Conservation (phyloP, 129 eudicot genomes). For the Tanacetum coccineum region DNA sequence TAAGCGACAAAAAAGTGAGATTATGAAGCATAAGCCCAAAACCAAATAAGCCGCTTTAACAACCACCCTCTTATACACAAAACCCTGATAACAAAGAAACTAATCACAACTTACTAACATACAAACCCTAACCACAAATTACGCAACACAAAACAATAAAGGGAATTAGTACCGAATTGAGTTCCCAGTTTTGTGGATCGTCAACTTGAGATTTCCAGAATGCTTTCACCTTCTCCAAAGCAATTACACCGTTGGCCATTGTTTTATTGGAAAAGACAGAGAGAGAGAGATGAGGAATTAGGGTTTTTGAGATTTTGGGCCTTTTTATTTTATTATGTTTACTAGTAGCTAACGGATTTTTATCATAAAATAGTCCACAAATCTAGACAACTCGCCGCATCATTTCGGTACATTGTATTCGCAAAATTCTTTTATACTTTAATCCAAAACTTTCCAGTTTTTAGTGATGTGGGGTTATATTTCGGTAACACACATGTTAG, state of each 20-base stretch:
- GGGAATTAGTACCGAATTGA: slow-evolving; percentile 39
- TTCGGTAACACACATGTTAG: too few relatives aligned
- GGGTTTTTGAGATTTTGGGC: background rate
- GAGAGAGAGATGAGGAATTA: slow-evolving; percentile 2
- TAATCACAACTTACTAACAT: background rate
- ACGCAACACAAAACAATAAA: background rate
- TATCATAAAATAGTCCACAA: too few relatives aligned
- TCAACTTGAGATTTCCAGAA: slow-evolving; percentile 57
- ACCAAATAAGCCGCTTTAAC: too few relatives aligned
- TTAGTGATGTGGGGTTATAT: too few relatives aligned
- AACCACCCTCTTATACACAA: background rate
- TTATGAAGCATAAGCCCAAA: too few relatives aligned
- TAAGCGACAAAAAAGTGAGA: too few relatives aligned
- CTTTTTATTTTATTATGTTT: background rate
- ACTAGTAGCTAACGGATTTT: too few relatives aligned
- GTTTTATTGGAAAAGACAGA: background rate
- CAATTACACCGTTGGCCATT: slow-evolving; percentile 46
- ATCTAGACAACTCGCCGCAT: too few relatives aligned
- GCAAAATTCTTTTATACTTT: too few relatives aligned
- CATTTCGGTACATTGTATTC: too few relatives aligned
- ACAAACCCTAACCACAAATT: background rate
- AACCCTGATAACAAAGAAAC: background rate
- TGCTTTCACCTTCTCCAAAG: slow-evolving; percentile 47
- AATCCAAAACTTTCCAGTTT: too few relatives aligned
- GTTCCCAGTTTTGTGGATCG: slow-evolving; percentile 54